These are phyloP conservation scores for Beta macrorhiza DNA, from an alignment of 179 eudicot species.

Conservation along the genomic window DNA sequence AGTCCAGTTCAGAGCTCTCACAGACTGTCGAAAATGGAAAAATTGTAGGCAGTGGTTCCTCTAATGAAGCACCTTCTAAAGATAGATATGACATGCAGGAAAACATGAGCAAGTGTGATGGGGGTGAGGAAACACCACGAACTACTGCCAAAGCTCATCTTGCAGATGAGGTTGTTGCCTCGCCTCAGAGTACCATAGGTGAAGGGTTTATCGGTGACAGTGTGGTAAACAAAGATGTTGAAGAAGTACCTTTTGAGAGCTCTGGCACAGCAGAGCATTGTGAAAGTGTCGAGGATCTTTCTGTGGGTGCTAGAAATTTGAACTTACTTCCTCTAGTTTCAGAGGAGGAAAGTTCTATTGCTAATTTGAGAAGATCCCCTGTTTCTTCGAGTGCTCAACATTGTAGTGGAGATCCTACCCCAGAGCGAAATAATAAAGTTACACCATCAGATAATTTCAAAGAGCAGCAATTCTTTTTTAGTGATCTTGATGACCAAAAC, in stretches of 20 bases:
- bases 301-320: constrained; percentile 22
- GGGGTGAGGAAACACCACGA: constrained; percentile 5
- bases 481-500: constrained; percentile 53
- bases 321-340: constrained; percentile 20
- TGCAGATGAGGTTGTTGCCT: constrained; percentile 6
- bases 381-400: constrained; percentile 20
- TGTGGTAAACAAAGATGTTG: not conserved
- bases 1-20: not conserved
- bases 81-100: not conserved
- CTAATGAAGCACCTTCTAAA: constrained; percentile 5
- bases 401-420: constrained; percentile 15
- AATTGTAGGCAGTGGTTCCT: not conserved
- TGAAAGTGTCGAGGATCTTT: constrained; percentile 16
- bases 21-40: constrained; percentile 2
- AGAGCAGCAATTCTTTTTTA: constrained; percentile 61
- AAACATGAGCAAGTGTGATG: not conserved
- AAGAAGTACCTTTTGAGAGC: constrained; percentile 2
- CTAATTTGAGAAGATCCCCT: constrained; percentile 8
- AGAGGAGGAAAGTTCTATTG: constrained; percentile 16
- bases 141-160: constrained; percentile 7
- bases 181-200: not conserved
- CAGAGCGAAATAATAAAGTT: not conserved
- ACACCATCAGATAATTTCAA: constrained; percentile 34
- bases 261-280: constrained; percentile 7
- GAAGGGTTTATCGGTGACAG: not conserved